phyloP scores from a whole-genome alignment of 2,329 filamentous ascomycete genomes.

The Beauveria caledonica region DNA sequence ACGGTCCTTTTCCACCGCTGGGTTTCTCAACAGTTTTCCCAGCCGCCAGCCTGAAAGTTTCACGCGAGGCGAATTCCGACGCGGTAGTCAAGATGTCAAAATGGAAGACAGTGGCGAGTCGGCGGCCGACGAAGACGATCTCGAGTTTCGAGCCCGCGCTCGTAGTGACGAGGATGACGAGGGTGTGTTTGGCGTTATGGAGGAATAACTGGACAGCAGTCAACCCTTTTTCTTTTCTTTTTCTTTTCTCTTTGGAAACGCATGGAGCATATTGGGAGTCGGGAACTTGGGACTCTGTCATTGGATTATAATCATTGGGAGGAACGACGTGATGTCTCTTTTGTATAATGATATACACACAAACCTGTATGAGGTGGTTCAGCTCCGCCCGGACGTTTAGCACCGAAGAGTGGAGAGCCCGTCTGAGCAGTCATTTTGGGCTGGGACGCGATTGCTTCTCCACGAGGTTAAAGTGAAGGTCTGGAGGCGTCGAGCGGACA shows the following conservation, averaged over 20 bases:
- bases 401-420: conserved; percentile 58
- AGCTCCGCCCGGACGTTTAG: conserved; percentile 57
- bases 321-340: conserved; percentile 33
- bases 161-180: conserved; percentile 86
- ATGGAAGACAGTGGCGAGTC: conserved; percentile 60
- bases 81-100: conserved; percentile 50
- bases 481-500: conserved; percentile 55
- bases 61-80: conserved; percentile 49
- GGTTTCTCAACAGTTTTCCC: conserved; percentile 56
- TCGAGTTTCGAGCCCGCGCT: conserved; percentile 51
- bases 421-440: conserved; percentile 17
- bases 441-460: conserved; percentile 34
- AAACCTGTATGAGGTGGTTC: conserved; percentile 43
- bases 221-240: conserved; percentile 15
- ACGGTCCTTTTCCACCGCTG: conserved; percentile 47
- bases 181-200: conserved; percentile 93
- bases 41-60: conserved; percentile 56
- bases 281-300: conserved; percentile 19
- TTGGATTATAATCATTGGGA: conserved; percentile 24
- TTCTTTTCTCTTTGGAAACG: conserved; percentile 13
- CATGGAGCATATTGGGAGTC: conserved; percentile 18
- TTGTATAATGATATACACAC: conserved; percentile 39
- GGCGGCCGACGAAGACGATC: conserved; percentile 59
- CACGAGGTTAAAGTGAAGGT: conserved; percentile 67
- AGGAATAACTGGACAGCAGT: conserved; percentile 52